These are phyloP conservation scores for Aspergillus amoenus DNA, from an alignment of 2,329 filamentous ascomycete genomes.

Conservation along the genomic window DNA sequence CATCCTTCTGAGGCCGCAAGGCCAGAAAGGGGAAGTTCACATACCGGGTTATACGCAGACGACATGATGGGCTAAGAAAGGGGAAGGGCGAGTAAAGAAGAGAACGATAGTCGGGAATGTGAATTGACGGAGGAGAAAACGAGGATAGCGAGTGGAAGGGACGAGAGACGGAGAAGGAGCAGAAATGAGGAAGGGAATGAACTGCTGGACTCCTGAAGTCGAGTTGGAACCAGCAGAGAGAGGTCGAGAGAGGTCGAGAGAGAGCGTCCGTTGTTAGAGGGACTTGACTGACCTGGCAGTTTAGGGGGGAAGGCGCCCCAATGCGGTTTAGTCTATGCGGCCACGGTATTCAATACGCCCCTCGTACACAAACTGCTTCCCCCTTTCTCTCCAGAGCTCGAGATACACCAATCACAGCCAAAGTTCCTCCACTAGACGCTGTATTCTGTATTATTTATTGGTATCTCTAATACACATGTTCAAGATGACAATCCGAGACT, in stretches of 20 bases:
- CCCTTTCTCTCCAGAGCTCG: slow-evolving; percentile 9
- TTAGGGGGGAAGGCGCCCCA: slow-evolving; percentile 17
- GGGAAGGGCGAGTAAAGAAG: slow-evolving; percentile 19
- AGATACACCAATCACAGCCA: background rate
- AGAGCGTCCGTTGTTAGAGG: slow-evolving; percentile 5
- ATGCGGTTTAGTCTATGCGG: slow-evolving; percentile 23
- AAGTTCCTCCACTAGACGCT: slow-evolving; percentile 15
- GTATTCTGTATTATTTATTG: slow-evolving; percentile 1
- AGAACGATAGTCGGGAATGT: slow-evolving; percentile 19
- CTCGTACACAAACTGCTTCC: slow-evolving; percentile 24
- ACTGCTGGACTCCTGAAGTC: slow-evolving; percentile 17
- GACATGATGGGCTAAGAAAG: slow-evolving; percentile 47
- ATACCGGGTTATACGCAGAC: slow-evolving; percentile 55
- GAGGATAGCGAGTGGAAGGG: slow-evolving; percentile 22
- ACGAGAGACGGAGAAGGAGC: slow-evolving; percentile 21
- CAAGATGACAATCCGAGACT: background rate
- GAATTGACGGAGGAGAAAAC: slow-evolving; percentile 14
- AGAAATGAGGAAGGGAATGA: slow-evolving; percentile 13
- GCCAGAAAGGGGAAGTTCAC: slow-evolving; percentile 33
- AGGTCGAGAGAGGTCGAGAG: slow-evolving; percentile 7
- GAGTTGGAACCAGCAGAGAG: slow-evolving; percentile 11
- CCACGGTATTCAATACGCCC: slow-evolving; percentile 21
- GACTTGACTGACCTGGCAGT: slow-evolving; percentile 16
- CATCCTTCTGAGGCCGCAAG: slow-evolving; percentile 19
- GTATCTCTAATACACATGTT: slow-evolving; percentile 1